Evolutionary conservation across 768 basidiomycete species (phyloP).

Genomic region (Calocybe gangraenosa): DNA sequence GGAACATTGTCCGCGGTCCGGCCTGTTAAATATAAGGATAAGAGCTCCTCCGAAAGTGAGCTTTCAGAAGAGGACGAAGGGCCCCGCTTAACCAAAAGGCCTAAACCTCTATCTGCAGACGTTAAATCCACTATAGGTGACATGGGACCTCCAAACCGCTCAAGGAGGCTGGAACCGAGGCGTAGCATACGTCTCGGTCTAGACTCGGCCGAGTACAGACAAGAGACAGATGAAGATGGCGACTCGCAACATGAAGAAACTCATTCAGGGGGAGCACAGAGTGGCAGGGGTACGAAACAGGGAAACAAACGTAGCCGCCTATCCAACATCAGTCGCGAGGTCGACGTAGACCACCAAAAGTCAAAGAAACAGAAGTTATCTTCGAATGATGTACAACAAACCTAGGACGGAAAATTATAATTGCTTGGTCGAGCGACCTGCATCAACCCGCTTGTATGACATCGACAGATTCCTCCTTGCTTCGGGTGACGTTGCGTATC

Average conservation of each 20-base stretch:
- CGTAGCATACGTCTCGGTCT: conserved; percentile 2
- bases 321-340: conserved; percentile 20
- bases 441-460: too few relatives aligned
- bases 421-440: too few relatives aligned
- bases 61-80: conserved; percentile 23
- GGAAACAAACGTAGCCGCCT: conserved; percentile 34
- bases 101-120: conserved; percentile 20
- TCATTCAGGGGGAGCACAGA: conserved; percentile 2
- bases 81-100: conserved; percentile 22
- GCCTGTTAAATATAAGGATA: conserved; percentile 16
- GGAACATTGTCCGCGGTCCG: conserved; percentile 24
- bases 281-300: conserved; percentile 18
- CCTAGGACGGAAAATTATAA: not conserved
- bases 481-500: too few relatives aligned
- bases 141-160: conserved; percentile 1
- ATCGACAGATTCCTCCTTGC: too few relatives aligned
- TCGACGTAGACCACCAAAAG: conserved; percentile 26
- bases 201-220: conserved; percentile 1
- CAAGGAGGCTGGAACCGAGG: not conserved
- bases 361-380: conserved; percentile 30
- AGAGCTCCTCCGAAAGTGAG: conserved; percentile 23
- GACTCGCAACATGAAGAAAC: not conserved
- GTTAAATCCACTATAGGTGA: conserved; percentile 14
- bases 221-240: not conserved
- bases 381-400: conserved; percentile 4